Evolutionary conservation across 768 basidiomycete species (phyloP), one percentile per base, ranked within the genome.

Genomic region (Terana coerulea): DNA sequence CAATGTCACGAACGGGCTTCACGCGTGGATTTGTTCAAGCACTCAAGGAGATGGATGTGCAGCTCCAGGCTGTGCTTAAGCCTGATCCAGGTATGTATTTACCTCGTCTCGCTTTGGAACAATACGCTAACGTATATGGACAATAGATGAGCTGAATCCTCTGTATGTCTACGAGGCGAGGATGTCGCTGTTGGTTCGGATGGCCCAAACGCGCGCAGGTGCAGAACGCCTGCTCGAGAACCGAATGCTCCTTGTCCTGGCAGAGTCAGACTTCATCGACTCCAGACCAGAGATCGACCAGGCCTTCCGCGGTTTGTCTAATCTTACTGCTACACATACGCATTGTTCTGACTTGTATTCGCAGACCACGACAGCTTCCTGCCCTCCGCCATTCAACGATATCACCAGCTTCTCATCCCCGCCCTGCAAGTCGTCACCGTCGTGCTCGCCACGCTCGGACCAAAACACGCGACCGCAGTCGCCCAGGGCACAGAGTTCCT

Each of bases 151-250:
- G 52, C 69, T 98, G 26, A 95, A 95, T 61, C 76, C 91, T 0
- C 73, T 95, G 34, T 98, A 97, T 68, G 89, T 98, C 12, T 98
- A 93, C 60, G 95, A 98, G 64, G 82, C 94, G 12, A 95, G 95
- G 69, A 86, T 95, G 81, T 90, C 94, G 3, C 71, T 97, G 55
- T 82, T 98, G 52, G 79, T 88, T 24, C 80, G 91, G 26, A 81
- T 97, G 70, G 82, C 91, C 0, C 87, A 94, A 64, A 88, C 84
- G 2, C 77, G 88, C 39, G 71, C 76, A 52, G 95, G 95, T 2
- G 92, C 93, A 2, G 94, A 97, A 61, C 79, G 84, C 37, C 69
- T 98, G 21, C 66, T 97, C 5, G 91, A 93, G 51, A 78, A 83
- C 1, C 88, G 89, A 49, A 59, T 93, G 1, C 74, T 97, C 9